Conservation (phyloP, 768 basidiomycete genomes). For the Leccinum broughii region DNA sequence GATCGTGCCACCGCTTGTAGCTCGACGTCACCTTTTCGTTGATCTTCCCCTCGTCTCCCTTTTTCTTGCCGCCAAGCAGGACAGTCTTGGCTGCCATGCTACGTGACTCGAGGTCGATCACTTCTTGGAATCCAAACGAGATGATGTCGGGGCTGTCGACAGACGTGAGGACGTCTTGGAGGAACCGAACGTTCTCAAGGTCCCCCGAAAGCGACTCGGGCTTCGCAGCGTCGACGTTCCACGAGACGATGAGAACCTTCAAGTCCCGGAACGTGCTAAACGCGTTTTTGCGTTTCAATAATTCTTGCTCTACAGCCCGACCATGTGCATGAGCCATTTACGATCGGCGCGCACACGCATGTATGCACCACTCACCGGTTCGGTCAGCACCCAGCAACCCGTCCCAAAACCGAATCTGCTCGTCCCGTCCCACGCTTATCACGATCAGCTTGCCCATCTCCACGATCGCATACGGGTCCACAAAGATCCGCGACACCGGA, state of each 20-base stretch:
- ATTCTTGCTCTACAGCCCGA: conserved; percentile 62
- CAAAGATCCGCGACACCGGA: conserved; percentile 62
- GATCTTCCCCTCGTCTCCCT: conserved; percentile 46
- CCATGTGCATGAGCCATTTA: conserved; percentile 7
- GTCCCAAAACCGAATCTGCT: conserved; percentile 81
- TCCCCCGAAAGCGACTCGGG: conserved; percentile 70
- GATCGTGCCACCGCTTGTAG: conserved; percentile 89
- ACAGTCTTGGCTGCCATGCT: conserved; percentile 63
- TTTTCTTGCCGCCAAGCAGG: conserved; percentile 72
- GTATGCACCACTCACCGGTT: conserved; percentile 62
- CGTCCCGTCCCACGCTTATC: conserved; percentile 74
- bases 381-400: conserved; percentile 82
- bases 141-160: conserved; percentile 85
- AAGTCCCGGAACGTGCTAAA: conserved; percentile 82
- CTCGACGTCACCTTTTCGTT: conserved; percentile 84
- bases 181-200: conserved; percentile 72
- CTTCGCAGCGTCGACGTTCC: conserved; percentile 90
- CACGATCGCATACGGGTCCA: conserved; percentile 79
- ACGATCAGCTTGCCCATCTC: conserved; percentile 68
- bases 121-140: conserved; percentile 92
- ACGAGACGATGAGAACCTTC: conserved; percentile 78
- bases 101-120: conserved; percentile 92
- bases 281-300: conserved; percentile 69
- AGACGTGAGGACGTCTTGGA: conserved; percentile 73
- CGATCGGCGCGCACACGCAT: background rate